A percentile compares a stretch with the other conserved stretches of the same genome.
phyloP scores from a whole-genome alignment of 371 early-diverging fungal species.

The Mucor mucedo region DNA sequence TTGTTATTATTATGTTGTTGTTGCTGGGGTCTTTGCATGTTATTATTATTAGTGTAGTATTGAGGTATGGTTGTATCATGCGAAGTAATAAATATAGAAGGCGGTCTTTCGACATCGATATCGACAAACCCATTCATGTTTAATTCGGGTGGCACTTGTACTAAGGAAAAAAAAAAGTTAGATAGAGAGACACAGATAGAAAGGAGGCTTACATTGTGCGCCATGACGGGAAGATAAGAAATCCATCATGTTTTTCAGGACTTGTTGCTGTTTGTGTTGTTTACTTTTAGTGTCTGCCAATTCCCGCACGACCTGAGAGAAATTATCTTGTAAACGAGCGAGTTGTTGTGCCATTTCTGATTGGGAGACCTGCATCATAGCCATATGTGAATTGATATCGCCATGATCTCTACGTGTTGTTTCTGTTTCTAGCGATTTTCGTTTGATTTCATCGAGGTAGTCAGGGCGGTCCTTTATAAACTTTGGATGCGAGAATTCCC shows the following conservation, averaged over 20 bases:
- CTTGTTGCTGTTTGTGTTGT: conserved; percentile 63
- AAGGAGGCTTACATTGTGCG: conserved; percentile 40
- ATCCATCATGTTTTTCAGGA: conserved; percentile 66
- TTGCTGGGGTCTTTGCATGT: neutral
- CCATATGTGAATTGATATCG: conserved; percentile 69
- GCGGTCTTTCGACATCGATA: conserved; percentile 28
- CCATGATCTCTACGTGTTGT: conserved; percentile 60
- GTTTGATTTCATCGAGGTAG: conserved; percentile 58
- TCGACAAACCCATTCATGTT: conserved; percentile 19
- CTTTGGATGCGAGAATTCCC: conserved; percentile 66
- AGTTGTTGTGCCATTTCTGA: conserved; percentile 72
- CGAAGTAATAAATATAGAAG: conserved; percentile 38
- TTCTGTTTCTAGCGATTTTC: conserved; percentile 78
- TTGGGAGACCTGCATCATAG: conserved; percentile 72
- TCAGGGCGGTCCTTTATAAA: conserved; percentile 62
- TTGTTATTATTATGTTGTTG: conserved; percentile 3
- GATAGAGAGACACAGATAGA: neutral
- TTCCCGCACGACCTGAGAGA: conserved; percentile 70
- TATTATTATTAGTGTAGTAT: conserved; percentile 8
- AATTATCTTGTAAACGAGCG: conserved; percentile 71
- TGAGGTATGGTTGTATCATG: conserved; percentile 19
- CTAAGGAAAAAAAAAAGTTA: conserved; percentile 16
- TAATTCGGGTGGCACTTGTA: conserved; percentile 40
- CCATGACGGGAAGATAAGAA: conserved; percentile 48
- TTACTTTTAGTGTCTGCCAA: conserved; percentile 69